Base-by-base conservation (phyloP, 176 grass and related monocot genomes). In the Alopecurus myosuroides region DNA sequence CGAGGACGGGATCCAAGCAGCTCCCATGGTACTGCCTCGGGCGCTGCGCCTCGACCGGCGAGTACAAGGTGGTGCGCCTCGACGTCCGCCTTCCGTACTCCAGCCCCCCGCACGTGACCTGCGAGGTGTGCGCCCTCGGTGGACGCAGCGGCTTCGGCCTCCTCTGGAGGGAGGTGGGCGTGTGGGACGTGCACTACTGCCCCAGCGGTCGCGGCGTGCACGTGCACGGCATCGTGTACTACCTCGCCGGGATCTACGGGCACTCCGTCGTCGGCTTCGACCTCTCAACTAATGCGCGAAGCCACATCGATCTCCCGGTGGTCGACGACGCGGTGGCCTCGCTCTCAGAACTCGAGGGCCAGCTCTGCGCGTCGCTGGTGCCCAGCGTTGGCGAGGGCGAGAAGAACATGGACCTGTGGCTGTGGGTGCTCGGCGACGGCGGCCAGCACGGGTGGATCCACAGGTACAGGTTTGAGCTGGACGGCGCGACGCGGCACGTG, bases 11-110 rank as follows among this genome's bases (percentile, higher is more conserved):
- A 6, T 25, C 55, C n/a, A 37, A 61, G 34, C 14, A 60, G 13
- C 76, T 78, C 76, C 76, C 53, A 15, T 78, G 76, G 76, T 79
- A 45, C 39, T 45, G 58, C 77, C 39, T 64, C 58, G 17, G 77
- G 26, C 18, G 17, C 18, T 80, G 58, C 58, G 17, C 58, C 5
- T 1, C 41, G 2, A 33, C 58, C 40, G 41, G 39, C 28, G 77
- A 65, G 77, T 65, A 80, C 78, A 80, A 80, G 58, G 60, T 80
- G 19, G 7, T 67, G 20, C 29, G 42, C 61, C 42, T 80, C 28
- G 40, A 80, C 58, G 11, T 80, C 41, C 18, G 56, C 4, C 15
- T 65, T 3, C 76, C 76, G 14, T 65, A 33, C 28, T 48, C 9
- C 39, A n/a, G 26, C 5, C 2, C 13, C 22, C 50, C 76, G 14